Evolutionary conservation across 2,329 filamentous ascomycete genomes (phyloP).

Genomic region (Aureobasidium melanogenum): DNA sequence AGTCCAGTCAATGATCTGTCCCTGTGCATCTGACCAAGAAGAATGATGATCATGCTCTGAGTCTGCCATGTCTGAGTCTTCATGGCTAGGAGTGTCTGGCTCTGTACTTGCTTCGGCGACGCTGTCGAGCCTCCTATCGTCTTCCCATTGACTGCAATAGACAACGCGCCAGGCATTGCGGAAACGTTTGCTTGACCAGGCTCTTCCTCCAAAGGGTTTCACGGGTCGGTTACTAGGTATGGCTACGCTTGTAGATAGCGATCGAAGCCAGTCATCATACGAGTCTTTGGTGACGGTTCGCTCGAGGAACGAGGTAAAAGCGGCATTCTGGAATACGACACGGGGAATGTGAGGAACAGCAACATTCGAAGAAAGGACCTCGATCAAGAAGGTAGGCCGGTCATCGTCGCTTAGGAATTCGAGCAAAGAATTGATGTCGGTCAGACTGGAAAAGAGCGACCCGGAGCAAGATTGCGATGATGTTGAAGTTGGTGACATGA

Average conservation of each 20-base stretch:
- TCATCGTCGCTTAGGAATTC: conserved; percentile 8
- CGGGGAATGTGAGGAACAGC: conserved; percentile 6
- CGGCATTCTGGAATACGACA: conserved; percentile 9
- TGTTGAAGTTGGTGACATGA: neutral
- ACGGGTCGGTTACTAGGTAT: neutral
- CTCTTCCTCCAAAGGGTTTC: conserved; percentile 3
- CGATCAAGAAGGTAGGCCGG: conserved; percentile 1
- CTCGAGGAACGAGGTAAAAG: conserved; percentile 1
- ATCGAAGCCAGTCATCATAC: conserved; percentile 6
- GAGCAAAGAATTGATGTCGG: conserved; percentile 3
- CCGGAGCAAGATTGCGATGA: conserved; percentile 2
- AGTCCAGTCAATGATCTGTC: conserved; percentile 6
- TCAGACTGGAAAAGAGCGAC: neutral
- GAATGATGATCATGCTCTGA: neutral
- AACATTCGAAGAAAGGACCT: neutral
- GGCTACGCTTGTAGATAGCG: neutral
- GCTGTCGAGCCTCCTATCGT: neutral
- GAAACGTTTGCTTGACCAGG: conserved; percentile 9
- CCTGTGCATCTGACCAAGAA: neutral
- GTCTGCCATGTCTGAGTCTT: neutral
- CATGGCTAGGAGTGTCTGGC: neutral
- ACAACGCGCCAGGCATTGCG: conserved; percentile 7
- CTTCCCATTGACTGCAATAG: neutral
- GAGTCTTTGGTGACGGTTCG: neutral
- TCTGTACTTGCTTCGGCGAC: neutral